These are phyloP conservation scores for Gossypium thurberi DNA, from an alignment of 345 rosid species.

Conservation along the genomic window DNA sequence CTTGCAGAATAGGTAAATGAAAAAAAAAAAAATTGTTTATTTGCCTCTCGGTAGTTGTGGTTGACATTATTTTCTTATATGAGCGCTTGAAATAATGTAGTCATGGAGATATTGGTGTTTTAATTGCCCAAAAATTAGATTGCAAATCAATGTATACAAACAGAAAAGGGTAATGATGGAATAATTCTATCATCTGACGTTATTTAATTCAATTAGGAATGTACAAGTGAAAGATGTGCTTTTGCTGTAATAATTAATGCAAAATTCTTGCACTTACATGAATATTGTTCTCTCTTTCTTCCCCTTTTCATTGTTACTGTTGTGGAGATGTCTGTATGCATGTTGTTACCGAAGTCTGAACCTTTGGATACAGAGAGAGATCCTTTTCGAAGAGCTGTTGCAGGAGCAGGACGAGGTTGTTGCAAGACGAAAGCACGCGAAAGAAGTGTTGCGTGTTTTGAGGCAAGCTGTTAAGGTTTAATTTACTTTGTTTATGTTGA, in stretches of 20 bases:
- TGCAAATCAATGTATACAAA: not conserved
- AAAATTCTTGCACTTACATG: not conserved
- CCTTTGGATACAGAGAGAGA: conserved; percentile 23
- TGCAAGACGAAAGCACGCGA: conserved; percentile 18
- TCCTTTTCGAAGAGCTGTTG: conserved; percentile 30
- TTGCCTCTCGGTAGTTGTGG: not conserved
- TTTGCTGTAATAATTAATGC: not conserved
- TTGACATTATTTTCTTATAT: not conserved
- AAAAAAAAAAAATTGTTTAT: not conserved
- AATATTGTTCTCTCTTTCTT: not conserved
- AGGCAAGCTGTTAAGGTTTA: conserved; percentile 34
- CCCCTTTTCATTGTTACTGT: not conserved
- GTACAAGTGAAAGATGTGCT: not conserved
- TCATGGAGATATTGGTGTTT: not conserved
- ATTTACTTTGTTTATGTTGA: not conserved
- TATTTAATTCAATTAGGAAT: not conserved
- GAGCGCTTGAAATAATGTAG: not conserved
- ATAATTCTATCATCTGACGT: not conserved
- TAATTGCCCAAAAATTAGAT: not conserved
- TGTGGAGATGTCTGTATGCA: not conserved
- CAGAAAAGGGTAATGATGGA: not conserved
- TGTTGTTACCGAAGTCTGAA: not conserved
- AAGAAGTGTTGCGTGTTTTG: conserved; percentile 20
- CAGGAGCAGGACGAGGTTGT: conserved; percentile 29
- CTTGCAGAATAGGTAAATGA: not conserved